Base-by-base conservation (phyloP, 1,139 yeast genomes). In the Hansenula lynferdii region DNA sequence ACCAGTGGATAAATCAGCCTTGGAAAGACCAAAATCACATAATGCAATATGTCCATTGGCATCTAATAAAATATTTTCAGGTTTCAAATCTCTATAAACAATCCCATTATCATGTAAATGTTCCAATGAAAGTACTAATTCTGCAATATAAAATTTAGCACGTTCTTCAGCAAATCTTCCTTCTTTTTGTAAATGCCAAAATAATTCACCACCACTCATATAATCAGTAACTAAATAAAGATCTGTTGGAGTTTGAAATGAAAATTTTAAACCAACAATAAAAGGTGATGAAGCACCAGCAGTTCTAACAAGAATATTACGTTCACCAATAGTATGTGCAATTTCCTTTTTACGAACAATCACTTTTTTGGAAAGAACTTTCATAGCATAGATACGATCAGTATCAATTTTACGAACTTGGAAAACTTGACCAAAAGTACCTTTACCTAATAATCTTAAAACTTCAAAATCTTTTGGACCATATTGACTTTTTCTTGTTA, bases 171-270 rank as follows among this genome's bases (percentile, higher is more conserved):
- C 64, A 58, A 92, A 92, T 49, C 96, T 77, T 31, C 97, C 96
- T 61, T 92, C 97, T 58, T 86, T 86, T 64, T 92, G 97, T 58
- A 92, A 70, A 66, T 92, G 97, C 96, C 96, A 90, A 60, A 92
- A 92, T 49, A 92, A 71, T 64, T 92, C 98, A 43, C 98, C 98
- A 31, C 98, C 98, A 35, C 95, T 82, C 97, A 92, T 90, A 65
- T 85, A 92, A 64, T 92, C 98, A 2, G 97, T 92, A 23, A 92
- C 97, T 42, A 92, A 70, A 58, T 89, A 92, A 47, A 92, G 71
- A 62, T 92, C 97, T 0, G 85, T 69, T 31, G 95, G 95, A 1
- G 97, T 92, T 66, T 92, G 98, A 62, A 92, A 92, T 3, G 96
- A 85, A 60, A 90, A 90, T 64, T 92, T 92, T 53, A 92, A 74